Percentiles rank a stretch among this genome's conserved stretches.
These are phyloP conservation scores for Teratosphaeria zuluensis DNA, from an alignment of 2,329 filamentous ascomycete species.

Conservation along the genomic window DNA sequence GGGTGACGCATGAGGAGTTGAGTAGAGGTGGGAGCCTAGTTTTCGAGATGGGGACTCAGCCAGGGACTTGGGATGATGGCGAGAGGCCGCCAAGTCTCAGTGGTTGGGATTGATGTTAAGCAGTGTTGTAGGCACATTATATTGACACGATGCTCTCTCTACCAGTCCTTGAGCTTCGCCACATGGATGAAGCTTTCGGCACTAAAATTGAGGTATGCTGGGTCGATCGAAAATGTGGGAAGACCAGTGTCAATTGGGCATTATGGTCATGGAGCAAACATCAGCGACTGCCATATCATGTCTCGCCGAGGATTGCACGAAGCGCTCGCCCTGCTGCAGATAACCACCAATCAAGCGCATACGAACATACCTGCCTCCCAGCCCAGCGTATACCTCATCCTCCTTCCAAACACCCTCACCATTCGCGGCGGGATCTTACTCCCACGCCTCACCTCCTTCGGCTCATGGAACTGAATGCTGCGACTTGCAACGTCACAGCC, in stretches of 20 bases:
- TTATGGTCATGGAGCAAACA: not conserved
- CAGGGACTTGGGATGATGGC: not conserved
- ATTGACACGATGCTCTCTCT: no score
- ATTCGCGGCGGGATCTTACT: conserved; percentile 41
- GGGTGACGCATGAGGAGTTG: not conserved
- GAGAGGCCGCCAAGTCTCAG: not conserved
- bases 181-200: no score
- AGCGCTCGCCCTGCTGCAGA: not conserved
- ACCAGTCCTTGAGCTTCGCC: no score
- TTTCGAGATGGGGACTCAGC: not conserved
- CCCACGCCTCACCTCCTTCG: conserved; percentile 37
- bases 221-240: no score
- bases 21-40: not conserved
- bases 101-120: not conserved
- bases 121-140: no score
- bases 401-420: conserved; percentile 40
- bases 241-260: no score
- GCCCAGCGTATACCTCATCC: conserved; percentile 33
- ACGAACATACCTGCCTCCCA: conserved; percentile 8
- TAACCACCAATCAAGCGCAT: not conserved
- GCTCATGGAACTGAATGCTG: conserved; percentile 52
- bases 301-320: not conserved
- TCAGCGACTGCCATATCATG: not conserved
- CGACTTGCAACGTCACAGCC: conserved; percentile 12
- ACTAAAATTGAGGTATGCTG: no score